These are phyloP conservation scores for Mortierella hygrophila DNA, from an alignment of 192 early-diverging fungal species.

Conservation along the genomic window DNA sequence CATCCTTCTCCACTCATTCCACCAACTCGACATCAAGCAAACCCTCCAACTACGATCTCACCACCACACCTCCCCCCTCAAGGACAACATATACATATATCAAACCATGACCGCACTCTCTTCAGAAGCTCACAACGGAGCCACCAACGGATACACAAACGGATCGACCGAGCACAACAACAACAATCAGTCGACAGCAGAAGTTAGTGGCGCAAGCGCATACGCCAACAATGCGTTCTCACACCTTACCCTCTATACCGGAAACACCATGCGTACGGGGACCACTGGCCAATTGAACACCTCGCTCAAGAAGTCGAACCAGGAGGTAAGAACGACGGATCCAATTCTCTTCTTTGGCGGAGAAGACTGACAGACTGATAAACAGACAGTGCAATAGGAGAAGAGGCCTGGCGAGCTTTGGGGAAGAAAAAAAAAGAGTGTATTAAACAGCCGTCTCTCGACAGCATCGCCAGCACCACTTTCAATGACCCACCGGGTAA, in stretches of 20 bases:
- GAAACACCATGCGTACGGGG: slow-evolving; percentile 65
- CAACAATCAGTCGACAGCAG: background rate
- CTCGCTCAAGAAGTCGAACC: slow-evolving; percentile 59
- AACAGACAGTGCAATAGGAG: background rate
- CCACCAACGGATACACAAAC: slow-evolving; percentile 15
- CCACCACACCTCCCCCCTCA: background rate
- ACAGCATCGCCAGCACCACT: background rate
- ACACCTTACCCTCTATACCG: slow-evolving; percentile 63
- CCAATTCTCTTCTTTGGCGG: background rate
- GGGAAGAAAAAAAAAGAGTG: background rate
- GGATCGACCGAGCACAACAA: slow-evolving; percentile 9
- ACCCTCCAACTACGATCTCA: background rate
- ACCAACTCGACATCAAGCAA: background rate
- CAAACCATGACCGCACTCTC: slow-evolving; percentile 13
- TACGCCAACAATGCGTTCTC: slow-evolving; percentile 49
- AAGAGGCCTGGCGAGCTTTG: background rate
- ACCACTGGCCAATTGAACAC: slow-evolving; percentile 53
- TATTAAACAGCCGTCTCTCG: background rate
- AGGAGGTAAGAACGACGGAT: slow-evolving; percentile 56
- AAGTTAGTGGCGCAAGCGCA: background rate
- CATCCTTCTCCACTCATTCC: background rate
- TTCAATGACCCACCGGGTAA: background rate
- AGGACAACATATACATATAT: background rate
- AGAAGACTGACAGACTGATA: background rate
- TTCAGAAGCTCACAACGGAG: slow-evolving; percentile 22